Percentiles rank a stretch among this genome's conserved stretches.
Evolutionary conservation across 164 flowering plant genomes (phyloP).

Genomic region (Macadamia integrifolia): DNA sequence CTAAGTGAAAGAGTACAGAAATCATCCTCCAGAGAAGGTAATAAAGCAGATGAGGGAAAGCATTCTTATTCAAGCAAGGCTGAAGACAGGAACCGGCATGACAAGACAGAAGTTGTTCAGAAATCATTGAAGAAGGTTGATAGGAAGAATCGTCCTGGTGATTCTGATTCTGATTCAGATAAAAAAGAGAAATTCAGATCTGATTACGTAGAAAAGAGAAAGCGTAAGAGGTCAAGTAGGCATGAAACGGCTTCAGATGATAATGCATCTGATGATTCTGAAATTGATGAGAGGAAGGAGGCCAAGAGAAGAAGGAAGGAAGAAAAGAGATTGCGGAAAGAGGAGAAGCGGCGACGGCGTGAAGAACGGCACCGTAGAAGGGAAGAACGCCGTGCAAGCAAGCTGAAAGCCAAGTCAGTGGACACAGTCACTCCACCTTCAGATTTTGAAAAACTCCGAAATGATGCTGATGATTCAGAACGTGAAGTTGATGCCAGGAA

Average conservation of each 20-base stretch:
- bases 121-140: conserved; percentile 25
- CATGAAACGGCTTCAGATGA: conserved; percentile 16
- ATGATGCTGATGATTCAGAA: conserved; percentile 37
- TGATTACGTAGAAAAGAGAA: conserved; percentile 38
- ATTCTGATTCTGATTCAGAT: conserved; percentile 42
- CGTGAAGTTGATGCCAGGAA: conserved; percentile 29
- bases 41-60: conserved; percentile 26
- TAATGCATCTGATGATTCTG: conserved; percentile 17
- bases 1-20: conserved; percentile 21
- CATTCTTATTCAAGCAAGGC: conserved; percentile 18
- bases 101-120: conserved; percentile 15
- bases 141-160: conserved; percentile 17
- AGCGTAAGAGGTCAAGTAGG: conserved; percentile 18
- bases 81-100: conserved; percentile 16
- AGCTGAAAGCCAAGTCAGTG: conserved; percentile 19
- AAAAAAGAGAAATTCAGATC: conserved; percentile 33
- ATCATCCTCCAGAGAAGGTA: conserved; percentile 21
- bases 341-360: conserved; percentile 30
- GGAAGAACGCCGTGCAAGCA: conserved; percentile 31
- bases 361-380: conserved; percentile 30
- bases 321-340: conserved; percentile 31
- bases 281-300: conserved; percentile 27
- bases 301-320: conserved; percentile 30
- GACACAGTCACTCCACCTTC: conserved; percentile 26
- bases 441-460: conserved; percentile 21